A percentile compares a stretch with the other conserved stretches of the same genome.
Conservation (phyloP, 1,284 basidiomycete genomes). For the Inonotus obliquus region DNA sequence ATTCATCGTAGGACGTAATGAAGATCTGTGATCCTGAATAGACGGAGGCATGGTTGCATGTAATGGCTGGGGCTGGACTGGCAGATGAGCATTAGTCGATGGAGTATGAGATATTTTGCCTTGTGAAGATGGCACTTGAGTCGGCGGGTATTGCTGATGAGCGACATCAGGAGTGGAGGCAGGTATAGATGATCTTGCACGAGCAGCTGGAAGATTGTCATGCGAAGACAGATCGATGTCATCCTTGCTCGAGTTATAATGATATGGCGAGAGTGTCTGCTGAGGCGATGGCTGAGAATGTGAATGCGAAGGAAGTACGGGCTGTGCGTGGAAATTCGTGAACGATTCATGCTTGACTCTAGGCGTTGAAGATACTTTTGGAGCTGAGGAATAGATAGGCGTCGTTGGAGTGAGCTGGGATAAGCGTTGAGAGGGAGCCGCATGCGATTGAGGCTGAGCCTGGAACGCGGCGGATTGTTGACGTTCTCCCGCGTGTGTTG, state of each 20-base stretch:
- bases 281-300: slow-evolving; percentile 7
- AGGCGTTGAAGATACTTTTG: slow-evolving; percentile 11
- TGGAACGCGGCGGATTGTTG: background rate
- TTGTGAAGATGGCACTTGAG: slow-evolving; percentile 1
- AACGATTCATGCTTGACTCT: slow-evolving; percentile 11
- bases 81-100: slow-evolving; percentile 5
- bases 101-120: slow-evolving; percentile 7
- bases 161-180: background rate
- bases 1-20: background rate
- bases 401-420: background rate
- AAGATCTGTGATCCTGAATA: background rate
- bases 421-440: background rate
- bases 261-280: background rate
- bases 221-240: background rate
- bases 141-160: slow-evolving; percentile 8
- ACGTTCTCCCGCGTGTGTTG: background rate
- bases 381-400: slow-evolving; percentile 13
- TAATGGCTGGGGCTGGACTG: background rate
- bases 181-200: slow-evolving; percentile 1
- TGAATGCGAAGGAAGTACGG: slow-evolving; percentile 8
- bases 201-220: background rate
- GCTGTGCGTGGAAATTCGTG: slow-evolving; percentile 4
- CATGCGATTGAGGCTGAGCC: background rate
- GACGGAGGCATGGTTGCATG: background rate
- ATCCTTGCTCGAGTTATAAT: background rate